Conservation (phyloP, 352 stramenopile species). For the Discostella stelligera region DNA sequence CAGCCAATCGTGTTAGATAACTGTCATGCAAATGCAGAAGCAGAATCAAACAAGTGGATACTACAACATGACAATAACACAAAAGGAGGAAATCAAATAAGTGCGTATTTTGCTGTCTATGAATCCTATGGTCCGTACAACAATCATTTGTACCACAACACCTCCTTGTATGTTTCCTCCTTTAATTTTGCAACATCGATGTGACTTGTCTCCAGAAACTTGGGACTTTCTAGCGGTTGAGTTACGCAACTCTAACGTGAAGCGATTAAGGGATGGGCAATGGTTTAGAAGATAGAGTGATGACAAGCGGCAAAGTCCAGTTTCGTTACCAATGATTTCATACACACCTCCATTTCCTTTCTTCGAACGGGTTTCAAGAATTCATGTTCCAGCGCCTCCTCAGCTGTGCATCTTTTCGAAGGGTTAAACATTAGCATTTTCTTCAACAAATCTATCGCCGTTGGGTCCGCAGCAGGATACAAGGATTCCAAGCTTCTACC, state of each 20-base stretch:
- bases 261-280: background rate
- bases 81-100: too few relatives aligned
- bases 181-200: slow-evolving; percentile 75
- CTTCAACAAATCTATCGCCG: slow-evolving; percentile 85
- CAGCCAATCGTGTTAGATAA: too few relatives aligned
- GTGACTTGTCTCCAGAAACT: slow-evolving; percentile 69
- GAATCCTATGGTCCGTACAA: too few relatives aligned
- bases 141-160: slow-evolving; percentile 53
- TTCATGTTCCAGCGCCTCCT: slow-evolving; percentile 93
- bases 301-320: background rate
- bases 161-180: slow-evolving; percentile 72
- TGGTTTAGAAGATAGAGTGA: background rate
- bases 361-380: slow-evolving; percentile 86
- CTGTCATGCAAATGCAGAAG: too few relatives aligned
- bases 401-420: slow-evolving; percentile 92
- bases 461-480: slow-evolving; percentile 66
- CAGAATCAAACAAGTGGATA: background rate
- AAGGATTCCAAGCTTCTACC: slow-evolving; percentile 63
- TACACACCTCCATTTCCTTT: slow-evolving; percentile 60
- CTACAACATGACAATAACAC: too few relatives aligned
- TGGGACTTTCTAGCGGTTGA: slow-evolving; percentile 55
- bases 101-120: too few relatives aligned
- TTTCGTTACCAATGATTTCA: slow-evolving; percentile 19
- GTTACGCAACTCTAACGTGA: slow-evolving; percentile 36
- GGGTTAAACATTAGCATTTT: slow-evolving; percentile 93